Evolutionary conservation across 2,329 filamentous ascomycete species (phyloP), one percentile per base, ranked within the genome.

Genomic region (Cladobotryum mycophilum): DNA sequence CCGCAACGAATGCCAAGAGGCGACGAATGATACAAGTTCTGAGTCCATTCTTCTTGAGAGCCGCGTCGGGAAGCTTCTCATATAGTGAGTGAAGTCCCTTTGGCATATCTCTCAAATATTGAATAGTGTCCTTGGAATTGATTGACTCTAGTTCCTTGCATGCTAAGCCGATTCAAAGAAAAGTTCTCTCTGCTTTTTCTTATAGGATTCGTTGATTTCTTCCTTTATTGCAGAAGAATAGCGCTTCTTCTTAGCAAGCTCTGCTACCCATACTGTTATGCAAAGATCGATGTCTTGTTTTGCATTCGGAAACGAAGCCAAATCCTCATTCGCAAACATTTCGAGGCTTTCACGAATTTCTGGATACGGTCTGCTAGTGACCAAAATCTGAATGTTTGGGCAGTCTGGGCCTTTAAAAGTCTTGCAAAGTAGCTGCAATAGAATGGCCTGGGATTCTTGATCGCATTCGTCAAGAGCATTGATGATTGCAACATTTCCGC

Each of bases 81-180:
- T 58, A 57, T 9, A 56, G 49, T 9, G 53, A 47, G 35, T 54
- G 30, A 12, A 59, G 54, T 3, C 60, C 55, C 14, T 51, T 55
- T 12, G 60, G 60, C 12, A 62, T 38, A 14, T 35, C 47, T 37
- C 59, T 47, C 7, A 60, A 49, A 9, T 36, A 38, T 42, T 51
- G 36, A 22, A 61, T 45, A 18, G 56, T 57, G 22, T 62, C 47
- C 20, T 60, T 60, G 5, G 57, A 58, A 25, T 48, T 43, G 20
- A 54, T 36, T 9, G 41, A 33, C 17, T 57, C 52, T 1, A 62
- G 52, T 20, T 58, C 58, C 41, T 54, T 40, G 25, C 60, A 59
- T 12, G 57, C 60, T 20, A 57, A 54, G 35, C 57, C 56, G 15
- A 61, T 47, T 58, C 58, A 62, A 13, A 62, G 51, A 20, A 62